phyloP scores from a whole-genome alignment of 2,329 filamentous ascomycete genomes.

The Dothistroma septosporum region DNA sequence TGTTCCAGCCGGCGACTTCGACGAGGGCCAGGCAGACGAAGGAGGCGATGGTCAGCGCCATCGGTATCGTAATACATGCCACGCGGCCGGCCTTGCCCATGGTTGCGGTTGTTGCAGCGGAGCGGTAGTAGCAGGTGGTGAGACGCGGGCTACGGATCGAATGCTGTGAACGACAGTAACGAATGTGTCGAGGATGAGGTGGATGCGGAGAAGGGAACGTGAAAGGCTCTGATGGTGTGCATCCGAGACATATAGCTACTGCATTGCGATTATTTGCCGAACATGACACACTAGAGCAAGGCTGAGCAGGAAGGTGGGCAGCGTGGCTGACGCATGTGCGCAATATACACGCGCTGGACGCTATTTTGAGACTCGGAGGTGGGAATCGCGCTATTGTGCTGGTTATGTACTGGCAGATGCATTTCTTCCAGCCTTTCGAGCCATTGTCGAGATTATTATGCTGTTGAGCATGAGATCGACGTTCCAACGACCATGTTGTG shows the following conservation, averaged over 20 bases:
- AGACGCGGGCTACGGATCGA: not conserved
- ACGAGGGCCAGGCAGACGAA: constrained; percentile 64
- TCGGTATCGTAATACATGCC: constrained; percentile 82
- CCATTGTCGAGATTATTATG: not conserved
- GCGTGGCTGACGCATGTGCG: not conserved
- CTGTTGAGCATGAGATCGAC: not conserved
- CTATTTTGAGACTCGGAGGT: not conserved
- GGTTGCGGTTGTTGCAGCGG: constrained; percentile 21
- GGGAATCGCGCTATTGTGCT: too few relatives aligned
- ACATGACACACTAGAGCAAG: not conserved
- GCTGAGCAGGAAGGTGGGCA: constrained; percentile 1
- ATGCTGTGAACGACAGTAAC: not conserved
- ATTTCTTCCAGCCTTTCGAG: not conserved
- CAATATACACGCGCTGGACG: not conserved
- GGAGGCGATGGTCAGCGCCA: constrained; percentile 72
- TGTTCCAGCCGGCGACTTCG: constrained; percentile 53
- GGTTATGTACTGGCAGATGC: not conserved
- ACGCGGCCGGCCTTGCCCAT: constrained; percentile 75
- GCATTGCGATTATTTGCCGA: not conserved
- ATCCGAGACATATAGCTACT: not conserved
- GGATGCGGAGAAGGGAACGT: not conserved
- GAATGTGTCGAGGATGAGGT: not conserved
- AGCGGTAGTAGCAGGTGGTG: not conserved
- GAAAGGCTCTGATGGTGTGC: not conserved
- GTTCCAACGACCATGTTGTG: too few relatives aligned